Percentiles rank a stretch among this genome's conserved stretches.
Evolutionary conservation across 2,329 filamentous ascomycete species (phyloP).

Genomic region (Lecanicillium sp.): DNA sequence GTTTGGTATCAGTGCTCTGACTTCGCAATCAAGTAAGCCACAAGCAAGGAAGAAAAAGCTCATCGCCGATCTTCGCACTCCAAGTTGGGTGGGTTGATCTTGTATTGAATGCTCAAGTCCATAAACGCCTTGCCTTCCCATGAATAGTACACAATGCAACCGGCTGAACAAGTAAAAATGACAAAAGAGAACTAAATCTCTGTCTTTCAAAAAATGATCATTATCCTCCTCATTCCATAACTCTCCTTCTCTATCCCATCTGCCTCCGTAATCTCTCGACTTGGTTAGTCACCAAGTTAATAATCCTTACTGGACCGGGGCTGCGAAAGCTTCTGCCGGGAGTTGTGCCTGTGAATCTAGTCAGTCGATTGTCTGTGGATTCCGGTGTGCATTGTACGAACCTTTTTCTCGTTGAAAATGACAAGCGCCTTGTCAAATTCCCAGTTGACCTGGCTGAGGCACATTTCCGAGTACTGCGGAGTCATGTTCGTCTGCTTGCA

Average conservation of each 20-base stretch:
- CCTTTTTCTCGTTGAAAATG: constrained; percentile 72
- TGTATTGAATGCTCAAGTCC: constrained; percentile 7
- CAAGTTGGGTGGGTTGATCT: background rate
- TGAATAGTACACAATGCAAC: constrained; percentile 9
- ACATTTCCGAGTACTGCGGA: constrained; percentile 70
- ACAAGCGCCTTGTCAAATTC: constrained; percentile 68
- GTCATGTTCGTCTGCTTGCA: constrained; percentile 76
- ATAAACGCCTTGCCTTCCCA: constrained; percentile 9
- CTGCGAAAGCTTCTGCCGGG: constrained; percentile 42
- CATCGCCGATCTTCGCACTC: background rate
- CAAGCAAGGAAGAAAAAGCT: constrained; percentile 8
- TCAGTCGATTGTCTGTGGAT: constrained; percentile 10
- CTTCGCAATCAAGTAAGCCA: too few relatives aligned
- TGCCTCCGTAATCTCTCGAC: too few relatives aligned
- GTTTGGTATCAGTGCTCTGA: too few relatives aligned
- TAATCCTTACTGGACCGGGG: constrained; percentile 10
- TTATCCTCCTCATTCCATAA: background rate
- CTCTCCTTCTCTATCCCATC: background rate
- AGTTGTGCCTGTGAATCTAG: constrained; percentile 34
- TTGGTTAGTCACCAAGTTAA: constrained; percentile 11
- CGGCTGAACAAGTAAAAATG: constrained; percentile 4
- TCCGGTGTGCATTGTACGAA: constrained; percentile 30
- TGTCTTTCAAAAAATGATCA: background rate
- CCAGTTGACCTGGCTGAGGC: constrained; percentile 74
- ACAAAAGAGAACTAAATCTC: background rate